A percentile compares a stretch with the other conserved stretches of the same genome.
These are phyloP conservation scores for Hypsizygus marmoreus DNA, from an alignment of 768 basidiomycete genomes.

Conservation along the genomic window DNA sequence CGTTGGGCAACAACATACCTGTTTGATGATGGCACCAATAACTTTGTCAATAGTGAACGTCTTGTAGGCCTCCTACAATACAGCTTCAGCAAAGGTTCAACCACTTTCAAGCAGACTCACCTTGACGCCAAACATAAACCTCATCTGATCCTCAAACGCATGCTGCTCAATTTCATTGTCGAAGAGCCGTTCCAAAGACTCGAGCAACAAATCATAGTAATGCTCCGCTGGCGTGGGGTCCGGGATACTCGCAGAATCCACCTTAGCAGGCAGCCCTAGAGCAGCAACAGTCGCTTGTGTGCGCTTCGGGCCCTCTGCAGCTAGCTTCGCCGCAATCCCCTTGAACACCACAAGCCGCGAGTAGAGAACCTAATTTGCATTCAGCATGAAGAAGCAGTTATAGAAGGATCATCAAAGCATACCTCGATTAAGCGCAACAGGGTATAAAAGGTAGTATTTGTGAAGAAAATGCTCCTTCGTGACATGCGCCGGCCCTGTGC, in stretches of 20 bases:
- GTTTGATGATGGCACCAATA: slow-evolving; percentile 85
- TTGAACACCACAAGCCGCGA: slow-evolving; percentile 82
- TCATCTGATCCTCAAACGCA: slow-evolving; percentile 89
- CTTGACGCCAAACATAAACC: slow-evolving; percentile 83
- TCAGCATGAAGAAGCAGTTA: slow-evolving; percentile 10
- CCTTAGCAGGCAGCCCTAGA: slow-evolving; percentile 27
- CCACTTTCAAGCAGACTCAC: slow-evolving; percentile 34
- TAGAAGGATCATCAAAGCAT: slow-evolving; percentile 23
- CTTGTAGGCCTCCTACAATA: slow-evolving; percentile 69
- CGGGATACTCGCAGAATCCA: slow-evolving; percentile 28
- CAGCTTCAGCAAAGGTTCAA: not conserved
- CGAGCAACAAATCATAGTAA: slow-evolving; percentile 82
- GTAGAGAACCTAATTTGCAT: slow-evolving; percentile 66
- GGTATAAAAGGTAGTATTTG: slow-evolving; percentile 87
- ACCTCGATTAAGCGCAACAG: slow-evolving; percentile 88
- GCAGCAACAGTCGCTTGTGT: slow-evolving; percentile 26
- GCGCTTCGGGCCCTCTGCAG: slow-evolving; percentile 24
- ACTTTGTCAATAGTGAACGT: slow-evolving; percentile 95
- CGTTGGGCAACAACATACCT: slow-evolving; percentile 45
- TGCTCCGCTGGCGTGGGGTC: slow-evolving; percentile 55
- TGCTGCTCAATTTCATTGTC: slow-evolving; percentile 89
- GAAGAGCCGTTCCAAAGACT: slow-evolving; percentile 87
- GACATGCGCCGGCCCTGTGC: slow-evolving; percentile 30
- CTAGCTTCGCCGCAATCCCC: slow-evolving; percentile 54
- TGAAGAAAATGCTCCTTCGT: slow-evolving; percentile 73